phyloP scores from a whole-genome alignment of 768 basidiomycete species.

The Tulasnella sp. region DNA sequence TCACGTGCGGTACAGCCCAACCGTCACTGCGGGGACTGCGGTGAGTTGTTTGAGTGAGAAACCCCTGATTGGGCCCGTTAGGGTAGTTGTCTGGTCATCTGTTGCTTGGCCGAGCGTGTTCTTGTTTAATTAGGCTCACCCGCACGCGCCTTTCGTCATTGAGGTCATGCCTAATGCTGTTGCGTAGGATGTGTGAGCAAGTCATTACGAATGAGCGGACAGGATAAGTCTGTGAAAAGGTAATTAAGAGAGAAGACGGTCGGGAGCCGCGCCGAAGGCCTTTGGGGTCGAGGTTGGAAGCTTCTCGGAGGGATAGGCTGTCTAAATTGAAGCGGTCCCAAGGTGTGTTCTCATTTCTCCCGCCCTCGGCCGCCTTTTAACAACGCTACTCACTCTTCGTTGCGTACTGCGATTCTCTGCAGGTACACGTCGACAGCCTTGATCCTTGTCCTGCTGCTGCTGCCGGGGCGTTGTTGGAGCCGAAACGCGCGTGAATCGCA shows the following conservation, averaged over 20 bases:
- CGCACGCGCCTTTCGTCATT: too few species aligned
- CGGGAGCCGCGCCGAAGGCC: neutral
- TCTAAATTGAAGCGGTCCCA: neutral
- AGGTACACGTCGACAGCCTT: neutral
- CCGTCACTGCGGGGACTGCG: too few species aligned
- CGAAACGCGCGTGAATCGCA: neutral
- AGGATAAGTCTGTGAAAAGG: neutral
- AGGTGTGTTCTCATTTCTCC: neutral
- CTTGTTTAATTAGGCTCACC: neutral
- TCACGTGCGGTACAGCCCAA: too few species aligned
- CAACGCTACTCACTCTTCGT: neutral
- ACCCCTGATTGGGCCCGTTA: too few species aligned
- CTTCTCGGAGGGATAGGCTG: too few species aligned
- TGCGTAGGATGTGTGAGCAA: neutral
- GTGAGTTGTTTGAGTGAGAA: neutral
- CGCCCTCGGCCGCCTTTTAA: neutral
- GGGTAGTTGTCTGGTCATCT: too few species aligned
- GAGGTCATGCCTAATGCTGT: neutral
- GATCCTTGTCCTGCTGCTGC: too few species aligned
- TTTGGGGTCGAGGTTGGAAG: neutral
- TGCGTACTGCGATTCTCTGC: neutral
- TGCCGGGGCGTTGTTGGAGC: neutral
- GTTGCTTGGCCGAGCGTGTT: too few species aligned
- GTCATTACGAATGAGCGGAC: neutral
- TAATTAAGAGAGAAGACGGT: neutral